Evolutionary conservation across 306 rosid species (phyloP), one percentile per base, ranked within the genome.

Genomic region (Senna siamea): DNA sequence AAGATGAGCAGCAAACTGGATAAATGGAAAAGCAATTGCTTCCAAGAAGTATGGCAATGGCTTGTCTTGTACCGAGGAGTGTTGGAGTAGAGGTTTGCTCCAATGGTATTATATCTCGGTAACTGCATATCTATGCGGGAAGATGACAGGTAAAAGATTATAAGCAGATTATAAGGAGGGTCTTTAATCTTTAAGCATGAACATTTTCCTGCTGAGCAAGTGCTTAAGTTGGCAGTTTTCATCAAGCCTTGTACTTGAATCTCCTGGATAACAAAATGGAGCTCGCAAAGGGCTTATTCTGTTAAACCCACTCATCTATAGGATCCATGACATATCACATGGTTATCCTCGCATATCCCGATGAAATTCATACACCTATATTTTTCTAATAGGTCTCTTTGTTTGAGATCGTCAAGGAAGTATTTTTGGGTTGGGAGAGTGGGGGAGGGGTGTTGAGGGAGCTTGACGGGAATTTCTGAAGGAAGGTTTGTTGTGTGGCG

Each of bases 61-160:
- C 30, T 3, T 53, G 56, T 81, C 58, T 60, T 40, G 7, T 9
- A 7, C 52, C 69, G 52, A 56, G 54, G 44, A 13, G 46, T 38
- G 14, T 67, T 7, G 35, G 53, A 13, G 11, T 35, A 52, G 40
- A 66, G 72, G 69, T 70, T 26, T 32, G 60, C 35, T 18, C 10
- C 28, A 30, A 19, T 43, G 62, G 40, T 26, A 7, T 58, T 59
- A 71, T 35, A 38, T 75, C 44, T 32, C 68, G 6, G 38, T 19
- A 41, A 35, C 56, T 74, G 75, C 74, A 43, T n/a, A 20, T 51
- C 44, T n/a, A 51, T 17, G 67, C 23, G 20, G 67, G 19, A 77
- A 43, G 57, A 72, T 58, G 32, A 13, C 30, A 5, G 32, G 44
- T 37, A 40, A 60, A 62, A 69, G 63, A 56, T 64, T 63, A 23